A percentile compares a stretch with the other conserved stretches of the same genome.
Conservation (phyloP, 2,329 filamentous ascomycete genomes). For the Cryphonectria carpinicola region DNA sequence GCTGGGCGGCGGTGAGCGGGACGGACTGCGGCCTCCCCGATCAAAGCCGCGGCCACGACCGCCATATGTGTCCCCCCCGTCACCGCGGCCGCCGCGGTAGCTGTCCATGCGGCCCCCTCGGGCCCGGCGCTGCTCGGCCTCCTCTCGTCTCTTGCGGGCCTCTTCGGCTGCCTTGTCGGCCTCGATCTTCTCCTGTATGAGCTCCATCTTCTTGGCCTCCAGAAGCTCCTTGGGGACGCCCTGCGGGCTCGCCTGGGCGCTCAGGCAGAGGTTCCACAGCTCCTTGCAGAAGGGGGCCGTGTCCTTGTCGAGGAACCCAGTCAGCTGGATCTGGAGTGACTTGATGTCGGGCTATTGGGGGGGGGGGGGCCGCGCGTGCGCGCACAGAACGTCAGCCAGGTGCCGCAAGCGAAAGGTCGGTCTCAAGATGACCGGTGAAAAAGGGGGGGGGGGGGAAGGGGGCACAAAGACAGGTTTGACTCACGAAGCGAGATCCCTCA, state of each 20-base stretch:
- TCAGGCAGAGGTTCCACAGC: conserved; percentile 88
- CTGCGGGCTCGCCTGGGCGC: conserved; percentile 84
- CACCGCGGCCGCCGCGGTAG: conserved; percentile 57
- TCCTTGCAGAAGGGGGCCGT: conserved; percentile 89
- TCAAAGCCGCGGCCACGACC: conserved; percentile 48
- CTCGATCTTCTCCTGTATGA: conserved; percentile 93
- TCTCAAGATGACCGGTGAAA: not conserved
- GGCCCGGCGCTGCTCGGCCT: conserved; percentile 65
- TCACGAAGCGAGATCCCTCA: conserved; percentile 76
- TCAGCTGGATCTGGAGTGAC: conserved; percentile 89
- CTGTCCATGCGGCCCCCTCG: conserved; percentile 52
- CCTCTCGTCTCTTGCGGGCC: conserved; percentile 71
- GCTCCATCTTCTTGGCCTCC: conserved; percentile 93
- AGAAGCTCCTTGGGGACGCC: conserved; percentile 93
- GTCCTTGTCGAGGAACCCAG: conserved; percentile 93
- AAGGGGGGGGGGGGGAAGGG: not conserved
- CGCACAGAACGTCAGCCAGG: conserved; percentile 32
- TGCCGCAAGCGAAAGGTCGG: too few species aligned
- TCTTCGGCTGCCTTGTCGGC: conserved; percentile 82
- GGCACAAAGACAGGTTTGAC: conserved; percentile 40
- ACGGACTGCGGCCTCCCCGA: conserved; percentile 48
- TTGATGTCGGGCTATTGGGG: conserved; percentile 85
- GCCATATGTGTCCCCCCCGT: conserved; percentile 54
- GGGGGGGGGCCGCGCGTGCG: not conserved
- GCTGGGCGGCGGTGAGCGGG: conserved; percentile 52